phyloP scores from a whole-genome alignment of 208 protist species.

The Leishmania lainsoni region DNA sequence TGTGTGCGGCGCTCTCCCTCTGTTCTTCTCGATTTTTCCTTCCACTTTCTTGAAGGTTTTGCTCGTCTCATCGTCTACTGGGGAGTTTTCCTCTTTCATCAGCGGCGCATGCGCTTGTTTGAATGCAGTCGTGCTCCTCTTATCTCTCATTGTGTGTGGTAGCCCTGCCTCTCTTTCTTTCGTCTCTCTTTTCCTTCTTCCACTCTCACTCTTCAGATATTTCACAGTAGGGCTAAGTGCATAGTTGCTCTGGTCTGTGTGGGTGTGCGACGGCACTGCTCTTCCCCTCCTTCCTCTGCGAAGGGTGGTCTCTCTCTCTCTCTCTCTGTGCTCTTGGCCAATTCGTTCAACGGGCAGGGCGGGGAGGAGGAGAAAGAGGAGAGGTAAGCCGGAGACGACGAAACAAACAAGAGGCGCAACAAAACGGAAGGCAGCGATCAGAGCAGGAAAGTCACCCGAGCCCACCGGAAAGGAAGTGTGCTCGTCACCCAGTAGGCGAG shows the following conservation, averaged over 20 bases:
- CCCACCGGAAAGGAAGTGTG: not conserved
- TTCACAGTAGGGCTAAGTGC: not conserved
- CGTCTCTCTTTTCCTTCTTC: not conserved
- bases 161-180: too few relatives aligned
- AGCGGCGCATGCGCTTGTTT: too few relatives aligned
- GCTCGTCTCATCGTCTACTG: too few relatives aligned
- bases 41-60: too few relatives aligned
- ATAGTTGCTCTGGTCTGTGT: not conserved
- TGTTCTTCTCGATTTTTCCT: too few relatives aligned
- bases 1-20: not conserved
- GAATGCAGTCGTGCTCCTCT: not conserved
- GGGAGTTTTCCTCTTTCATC: too few relatives aligned
- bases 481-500: not conserved
- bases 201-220: too few relatives aligned
- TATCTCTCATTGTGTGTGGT: not conserved
- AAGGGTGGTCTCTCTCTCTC: not conserved
- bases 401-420: too few relatives aligned
- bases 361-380: too few relatives aligned
- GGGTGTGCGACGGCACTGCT: not conserved
- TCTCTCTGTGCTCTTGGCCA: not conserved
- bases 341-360: not conserved
- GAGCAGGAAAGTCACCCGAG: too few relatives aligned
- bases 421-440: too few relatives aligned
- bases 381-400: too few relatives aligned
- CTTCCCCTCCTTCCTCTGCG: not conserved